Percentiles rank a stretch among this genome's conserved stretches.
These are phyloP conservation scores for Prunus mongolica DNA, from an alignment of 306 rosid species.

Conservation along the genomic window DNA sequence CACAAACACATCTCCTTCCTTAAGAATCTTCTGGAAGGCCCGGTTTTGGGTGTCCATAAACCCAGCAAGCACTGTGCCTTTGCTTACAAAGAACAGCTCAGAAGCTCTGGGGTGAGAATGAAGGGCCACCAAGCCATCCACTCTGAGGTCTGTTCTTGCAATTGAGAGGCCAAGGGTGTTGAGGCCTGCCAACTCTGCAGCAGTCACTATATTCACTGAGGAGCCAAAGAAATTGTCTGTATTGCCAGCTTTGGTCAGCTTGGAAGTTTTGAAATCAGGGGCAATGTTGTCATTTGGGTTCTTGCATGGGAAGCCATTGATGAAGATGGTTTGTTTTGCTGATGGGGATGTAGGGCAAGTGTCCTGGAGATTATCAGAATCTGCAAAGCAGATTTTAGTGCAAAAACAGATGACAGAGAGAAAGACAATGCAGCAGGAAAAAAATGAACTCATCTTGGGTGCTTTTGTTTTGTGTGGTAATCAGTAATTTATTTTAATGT, in stretches of 20 bases:
- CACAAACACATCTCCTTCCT: slow-evolving; percentile 61
- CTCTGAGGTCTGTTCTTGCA: slow-evolving; percentile 51
- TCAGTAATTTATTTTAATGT: background rate
- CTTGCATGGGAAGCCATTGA: slow-evolving; percentile 79
- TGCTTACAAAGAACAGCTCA: slow-evolving; percentile 53
- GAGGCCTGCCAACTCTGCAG: slow-evolving; percentile 59
- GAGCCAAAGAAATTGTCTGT: slow-evolving; percentile 34
- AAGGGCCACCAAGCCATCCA: slow-evolving; percentile 41
- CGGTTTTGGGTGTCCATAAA: slow-evolving; percentile 56
- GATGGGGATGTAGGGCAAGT: slow-evolving; percentile 49
- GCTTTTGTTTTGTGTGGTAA: background rate
- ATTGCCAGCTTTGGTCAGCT: slow-evolving; percentile 39
- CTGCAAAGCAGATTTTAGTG: slow-evolving; percentile 32
- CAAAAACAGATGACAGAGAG: slow-evolving; percentile 20
- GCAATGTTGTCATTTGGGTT: slow-evolving; percentile 32
- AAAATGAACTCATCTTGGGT: slow-evolving; percentile 25
- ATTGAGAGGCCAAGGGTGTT: slow-evolving; percentile 71
- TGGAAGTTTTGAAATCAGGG: slow-evolving; percentile 55
- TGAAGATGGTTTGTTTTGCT: slow-evolving; percentile 34
- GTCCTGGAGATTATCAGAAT: slow-evolving; percentile 52
- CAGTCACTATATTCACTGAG: slow-evolving; percentile 41
- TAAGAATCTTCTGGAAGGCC: slow-evolving; percentile 35
- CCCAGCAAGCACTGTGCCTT: slow-evolving; percentile 46
- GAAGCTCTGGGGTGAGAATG: slow-evolving; percentile 79
- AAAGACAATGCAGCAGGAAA: slow-evolving; percentile 20